Percentiles rank a stretch among this genome's conserved stretches.
These are phyloP conservation scores for Salvia sclarea DNA, from an alignment of 305 asterid species.

Conservation along the genomic window DNA sequence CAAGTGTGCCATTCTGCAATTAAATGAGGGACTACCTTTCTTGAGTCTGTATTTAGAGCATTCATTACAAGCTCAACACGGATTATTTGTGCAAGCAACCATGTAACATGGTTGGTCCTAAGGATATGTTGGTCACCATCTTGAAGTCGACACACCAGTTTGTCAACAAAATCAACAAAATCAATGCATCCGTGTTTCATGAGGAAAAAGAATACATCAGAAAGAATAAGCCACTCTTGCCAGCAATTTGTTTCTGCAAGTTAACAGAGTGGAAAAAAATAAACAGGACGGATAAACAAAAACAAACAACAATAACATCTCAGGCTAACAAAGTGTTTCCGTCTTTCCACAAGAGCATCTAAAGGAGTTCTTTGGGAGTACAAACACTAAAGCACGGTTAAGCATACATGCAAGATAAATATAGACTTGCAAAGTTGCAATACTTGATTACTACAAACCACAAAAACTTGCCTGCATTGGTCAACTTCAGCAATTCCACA, in stretches of 20 bases:
- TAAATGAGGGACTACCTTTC: constrained; percentile 64
- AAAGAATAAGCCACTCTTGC: constrained; percentile 99
- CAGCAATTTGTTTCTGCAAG: constrained; percentile 90
- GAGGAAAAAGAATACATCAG: constrained; percentile 92
- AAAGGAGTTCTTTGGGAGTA: constrained; percentile 4
- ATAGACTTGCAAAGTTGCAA: neutral
- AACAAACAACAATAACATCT: constrained; percentile 5
- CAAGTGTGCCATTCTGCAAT: constrained; percentile 19
- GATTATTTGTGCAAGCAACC: constrained; percentile 95
- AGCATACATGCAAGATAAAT: constrained; percentile 9
- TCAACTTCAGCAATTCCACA: constrained; percentile 79
- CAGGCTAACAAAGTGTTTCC: constrained; percentile 1
- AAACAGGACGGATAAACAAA: constrained; percentile 17
- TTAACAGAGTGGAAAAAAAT: constrained; percentile 20
- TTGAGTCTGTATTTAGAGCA: constrained; percentile 80
- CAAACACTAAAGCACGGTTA: constrained; percentile 15
- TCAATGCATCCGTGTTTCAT: constrained; percentile 96
- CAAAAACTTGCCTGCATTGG: constrained; percentile 77
- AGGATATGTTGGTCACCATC: constrained; percentile 83
- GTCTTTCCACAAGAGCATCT: constrained; percentile 1
- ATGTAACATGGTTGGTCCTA: constrained; percentile 94
- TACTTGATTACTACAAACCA: neutral
- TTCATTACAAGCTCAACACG: constrained; percentile 93
- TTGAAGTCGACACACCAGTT: constrained; percentile 88
- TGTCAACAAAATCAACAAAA: constrained; percentile 95